Base-by-base conservation (phyloP, 2,329 filamentous ascomycete species). In the Proliferodiscus dingleyae region DNA sequence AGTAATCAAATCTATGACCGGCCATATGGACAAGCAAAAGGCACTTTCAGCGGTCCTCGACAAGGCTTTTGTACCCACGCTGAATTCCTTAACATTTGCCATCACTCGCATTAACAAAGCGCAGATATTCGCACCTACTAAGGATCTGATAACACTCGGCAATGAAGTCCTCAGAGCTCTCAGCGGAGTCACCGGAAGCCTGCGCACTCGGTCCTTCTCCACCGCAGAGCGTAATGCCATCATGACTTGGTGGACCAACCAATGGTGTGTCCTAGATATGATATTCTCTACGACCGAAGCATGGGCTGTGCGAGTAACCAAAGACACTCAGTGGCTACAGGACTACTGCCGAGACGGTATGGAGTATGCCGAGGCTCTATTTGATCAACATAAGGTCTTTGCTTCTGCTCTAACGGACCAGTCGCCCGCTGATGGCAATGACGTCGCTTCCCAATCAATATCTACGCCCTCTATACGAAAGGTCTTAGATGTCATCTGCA, bases 301-400 rank as follows among this genome's bases (percentile, higher is more conserved):
- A 9, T 98, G 93, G 93, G 89, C 88, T 53, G 71, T 51, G 29
- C 51, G 55, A 38, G 68, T 87, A n/a, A 71, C 81, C 47, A 77
- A 74, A 39, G 69, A 45, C 66, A 73, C 45, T 65, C 43, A 52
- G 16, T 73, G 80, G 43, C 90, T 98, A 87, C 84, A 89, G 58
- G 83, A 95, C 46, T 96, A 97, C 60, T 96, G 90, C 62, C 83
- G 93, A 54, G 89, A 95, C 61, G 87, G 87, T 11, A 98, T 98
- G 80, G 89, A 97, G 58, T 87, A 95, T 61, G 90, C 91, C 1
- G 87, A 95, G 60, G 77, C 79, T 28, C 75, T 95, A 2, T 87
- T 97, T 61, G 83, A 87, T 32, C 83, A 95, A 57, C 93, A 94
- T 63, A 83, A 82, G 41, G 77, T 96, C 47, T 82, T 98, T 52